These are phyloP conservation scores for Zasmidium citrigriseum DNA, from an alignment of 2,329 filamentous ascomycete genomes.

Conservation along the genomic window DNA sequence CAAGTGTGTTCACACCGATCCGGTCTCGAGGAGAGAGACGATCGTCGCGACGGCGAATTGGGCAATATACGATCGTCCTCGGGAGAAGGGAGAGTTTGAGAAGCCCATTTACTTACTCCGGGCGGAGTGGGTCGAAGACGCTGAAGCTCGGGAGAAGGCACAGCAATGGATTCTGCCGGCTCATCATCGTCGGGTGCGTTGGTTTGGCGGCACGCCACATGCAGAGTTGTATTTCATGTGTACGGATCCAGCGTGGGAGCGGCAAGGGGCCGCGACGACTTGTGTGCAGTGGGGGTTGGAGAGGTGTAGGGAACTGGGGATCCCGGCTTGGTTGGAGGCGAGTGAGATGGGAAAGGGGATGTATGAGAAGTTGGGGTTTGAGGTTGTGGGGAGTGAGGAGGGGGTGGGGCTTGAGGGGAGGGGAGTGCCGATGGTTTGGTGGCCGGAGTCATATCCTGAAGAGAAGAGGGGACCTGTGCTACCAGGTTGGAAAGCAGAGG, in stretches of 20 bases:
- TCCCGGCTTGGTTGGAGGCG: conserved; percentile 41
- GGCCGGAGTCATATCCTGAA: conserved; percentile 19
- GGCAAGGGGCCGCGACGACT: conserved; percentile 38
- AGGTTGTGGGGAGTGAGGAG: conserved; percentile 21
- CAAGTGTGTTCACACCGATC: conserved; percentile 26
- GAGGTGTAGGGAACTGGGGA: conserved; percentile 37
- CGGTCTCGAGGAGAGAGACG: conserved; percentile 15
- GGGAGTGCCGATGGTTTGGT: conserved; percentile 26
- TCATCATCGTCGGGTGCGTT: conserved; percentile 15
- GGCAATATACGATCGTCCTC: conserved; percentile 22
- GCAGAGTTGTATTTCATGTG: conserved; percentile 32
- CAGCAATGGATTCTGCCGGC: conserved; percentile 11
- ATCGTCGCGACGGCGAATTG: conserved; percentile 26
- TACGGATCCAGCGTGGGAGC: conserved; percentile 36
- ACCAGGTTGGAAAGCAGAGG: too few relatives aligned
- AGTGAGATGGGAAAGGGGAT: conserved; percentile 35
- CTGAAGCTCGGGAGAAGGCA: conserved; percentile 6
- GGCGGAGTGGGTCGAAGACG: conserved; percentile 20
- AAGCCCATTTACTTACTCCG: conserved; percentile 16
- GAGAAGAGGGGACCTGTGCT: conserved; percentile 17
- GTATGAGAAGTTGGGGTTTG: conserved; percentile 40
- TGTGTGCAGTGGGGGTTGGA: conserved; percentile 41
- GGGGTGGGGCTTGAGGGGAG: background rate
- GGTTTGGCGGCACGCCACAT: conserved; percentile 20
- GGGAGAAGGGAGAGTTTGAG: conserved; percentile 14